Conservation (phyloP, 1,139 yeast genomes). For the Yamadazyma sp. region DNA sequence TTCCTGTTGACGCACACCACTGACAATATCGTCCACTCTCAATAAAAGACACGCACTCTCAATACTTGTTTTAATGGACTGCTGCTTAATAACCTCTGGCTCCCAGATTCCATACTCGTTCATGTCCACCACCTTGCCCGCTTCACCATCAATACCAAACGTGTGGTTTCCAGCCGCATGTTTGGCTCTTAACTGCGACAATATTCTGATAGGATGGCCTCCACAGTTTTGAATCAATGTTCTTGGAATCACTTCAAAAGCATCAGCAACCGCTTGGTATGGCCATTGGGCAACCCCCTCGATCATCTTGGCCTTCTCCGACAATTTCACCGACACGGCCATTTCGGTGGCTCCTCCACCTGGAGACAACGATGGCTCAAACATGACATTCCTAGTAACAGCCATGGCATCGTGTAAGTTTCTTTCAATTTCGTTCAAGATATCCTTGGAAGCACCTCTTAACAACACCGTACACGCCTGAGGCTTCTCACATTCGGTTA, state of each 20-base stretch:
- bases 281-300: conserved; percentile 99
- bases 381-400: conserved; percentile 91
- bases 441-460: conserved; percentile 97
- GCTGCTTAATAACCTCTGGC: conserved; percentile 97
- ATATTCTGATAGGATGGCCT: conserved; percentile 86
- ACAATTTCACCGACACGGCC: conserved; percentile 89
- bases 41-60: conserved; percentile 93
- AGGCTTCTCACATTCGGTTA: conserved; percentile 80
- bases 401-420: conserved; percentile 99
- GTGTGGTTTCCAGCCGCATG: conserved; percentile 89
- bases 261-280: conserved; percentile 97
- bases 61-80: conserved; percentile 93
- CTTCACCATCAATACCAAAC: conserved; percentile 92
- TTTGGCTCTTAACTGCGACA: conserved; percentile 91
- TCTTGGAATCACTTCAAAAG: conserved; percentile 88
- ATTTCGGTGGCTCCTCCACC: conserved; percentile 99
- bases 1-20: conserved; percentile 73
- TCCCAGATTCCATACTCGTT: conserved; percentile 96
- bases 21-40: conserved; percentile 96
- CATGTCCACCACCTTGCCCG: conserved; percentile 95
- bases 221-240: conserved; percentile 97
- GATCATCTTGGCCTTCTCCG: conserved; percentile 87
- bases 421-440: conserved; percentile 92
- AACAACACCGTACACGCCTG: conserved; percentile 90
- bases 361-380: conserved; percentile 92